Evolutionary conservation across 345 rosid genomes (phyloP).

Genomic region (Brassica juncea): DNA sequence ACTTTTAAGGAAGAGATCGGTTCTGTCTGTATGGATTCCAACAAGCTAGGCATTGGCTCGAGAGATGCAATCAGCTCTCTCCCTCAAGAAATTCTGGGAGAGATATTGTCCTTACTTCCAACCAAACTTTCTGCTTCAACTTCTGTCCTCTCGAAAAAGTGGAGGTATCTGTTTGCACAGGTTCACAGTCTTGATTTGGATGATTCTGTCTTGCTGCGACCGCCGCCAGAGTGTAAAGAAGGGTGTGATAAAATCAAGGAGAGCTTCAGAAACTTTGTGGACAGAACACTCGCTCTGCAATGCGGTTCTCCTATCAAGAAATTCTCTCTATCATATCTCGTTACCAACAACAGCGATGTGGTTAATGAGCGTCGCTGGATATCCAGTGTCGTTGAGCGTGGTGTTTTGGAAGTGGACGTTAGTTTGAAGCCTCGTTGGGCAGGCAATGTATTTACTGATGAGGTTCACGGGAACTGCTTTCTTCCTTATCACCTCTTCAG

Average conservation of each 20-base stretch:
- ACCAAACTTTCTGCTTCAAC: constrained; percentile 1
- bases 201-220: neutral
- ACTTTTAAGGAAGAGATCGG: neutral
- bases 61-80: constrained; percentile 15
- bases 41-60: neutral
- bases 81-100: neutral
- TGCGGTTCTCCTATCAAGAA: neutral
- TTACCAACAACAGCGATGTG: neutral
- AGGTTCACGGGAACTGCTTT: neutral
- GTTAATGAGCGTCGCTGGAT: neutral
- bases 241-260: too few relatives aligned
- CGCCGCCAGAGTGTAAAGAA: neutral
- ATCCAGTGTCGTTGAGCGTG: neutral
- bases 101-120: constrained; percentile 18
- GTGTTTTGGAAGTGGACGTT: neutral
- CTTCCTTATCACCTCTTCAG: neutral
- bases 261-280: neutral
- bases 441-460: neutral
- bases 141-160: constrained; percentile 5
- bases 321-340: neutral
- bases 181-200: neutral
- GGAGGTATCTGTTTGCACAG: neutral
- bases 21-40: neutral
- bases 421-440: neutral
- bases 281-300: neutral